Evolutionary conservation across 202 grass and related monocot species (phyloP).

Genomic region (Zoysia matrella): DNA sequence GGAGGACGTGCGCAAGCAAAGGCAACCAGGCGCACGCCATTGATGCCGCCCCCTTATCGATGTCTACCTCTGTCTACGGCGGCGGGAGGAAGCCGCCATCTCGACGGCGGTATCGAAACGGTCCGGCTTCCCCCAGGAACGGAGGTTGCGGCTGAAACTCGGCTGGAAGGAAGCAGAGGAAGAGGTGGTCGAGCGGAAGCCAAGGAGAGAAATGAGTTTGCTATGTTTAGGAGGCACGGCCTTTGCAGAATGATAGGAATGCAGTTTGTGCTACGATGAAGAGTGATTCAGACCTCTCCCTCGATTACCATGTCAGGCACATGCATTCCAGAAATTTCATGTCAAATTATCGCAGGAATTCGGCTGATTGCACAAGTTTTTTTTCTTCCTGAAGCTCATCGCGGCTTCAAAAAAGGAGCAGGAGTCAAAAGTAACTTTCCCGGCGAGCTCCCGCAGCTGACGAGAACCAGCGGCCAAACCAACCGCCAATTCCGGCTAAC

Average conservation of each 20-base stretch:
- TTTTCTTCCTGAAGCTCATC: not conserved
- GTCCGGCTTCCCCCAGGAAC: not conserved
- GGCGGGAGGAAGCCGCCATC: constrained; percentile 52
- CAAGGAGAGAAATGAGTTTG: constrained; percentile 32
- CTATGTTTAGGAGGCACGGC: constrained; percentile 41
- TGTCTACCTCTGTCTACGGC: constrained; percentile 5
- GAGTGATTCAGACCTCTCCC: not conserved
- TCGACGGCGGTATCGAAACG: constrained; percentile 2
- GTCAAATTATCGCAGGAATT: not conserved
- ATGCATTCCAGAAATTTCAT: not conserved
- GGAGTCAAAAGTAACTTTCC: not conserved
- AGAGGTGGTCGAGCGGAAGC: not conserved
- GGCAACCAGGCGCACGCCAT: constrained; percentile 16
- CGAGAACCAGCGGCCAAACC: constrained; percentile 26
- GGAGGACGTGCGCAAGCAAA: constrained; percentile 14
- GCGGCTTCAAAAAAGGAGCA: not conserved
- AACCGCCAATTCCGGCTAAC: constrained; percentile 24
- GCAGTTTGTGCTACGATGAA: not conserved
- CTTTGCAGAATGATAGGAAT: not conserved
- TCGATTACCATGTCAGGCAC: not conserved
- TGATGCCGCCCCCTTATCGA: constrained; percentile 2
- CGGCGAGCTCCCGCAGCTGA: constrained; percentile 16
- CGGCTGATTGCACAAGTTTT: too few relatives aligned
- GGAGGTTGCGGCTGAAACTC: constrained; percentile 20
- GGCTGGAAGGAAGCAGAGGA: constrained; percentile 6